Percentiles rank a stretch among this genome's conserved stretches.
Conservation (phyloP, 148 eudicot species). For the Rhododendron henanense region DNA sequence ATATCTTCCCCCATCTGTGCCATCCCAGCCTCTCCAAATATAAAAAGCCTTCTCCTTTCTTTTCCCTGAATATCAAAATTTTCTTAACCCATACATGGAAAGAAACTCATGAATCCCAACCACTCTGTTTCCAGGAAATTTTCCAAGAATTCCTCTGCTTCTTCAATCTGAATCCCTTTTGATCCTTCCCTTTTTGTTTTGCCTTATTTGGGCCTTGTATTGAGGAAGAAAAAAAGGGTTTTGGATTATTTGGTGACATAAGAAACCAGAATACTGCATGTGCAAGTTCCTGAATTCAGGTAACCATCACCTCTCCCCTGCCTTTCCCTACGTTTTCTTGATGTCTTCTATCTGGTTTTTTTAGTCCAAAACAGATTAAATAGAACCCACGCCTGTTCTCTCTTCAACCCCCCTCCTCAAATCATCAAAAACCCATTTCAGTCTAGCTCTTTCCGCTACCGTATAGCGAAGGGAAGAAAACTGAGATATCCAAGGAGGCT, state of each 20-base stretch:
- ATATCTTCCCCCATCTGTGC: background rate
- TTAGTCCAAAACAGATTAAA: background rate
- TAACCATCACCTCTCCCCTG: background rate
- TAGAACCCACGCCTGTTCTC: background rate
- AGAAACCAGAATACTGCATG: background rate
- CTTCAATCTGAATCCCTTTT: background rate
- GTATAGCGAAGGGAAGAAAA: background rate
- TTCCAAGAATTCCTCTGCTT: background rate
- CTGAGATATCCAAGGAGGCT: background rate
- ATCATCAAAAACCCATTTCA: background rate
- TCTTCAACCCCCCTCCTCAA: background rate
- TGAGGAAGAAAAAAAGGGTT: background rate
- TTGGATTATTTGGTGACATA: background rate
- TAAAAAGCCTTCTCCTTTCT: background rate
- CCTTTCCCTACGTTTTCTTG: background rate
- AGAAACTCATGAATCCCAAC: background rate
- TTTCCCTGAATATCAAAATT: background rate
- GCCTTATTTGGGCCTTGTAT: conserved; percentile 7
- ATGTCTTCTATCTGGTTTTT: background rate
- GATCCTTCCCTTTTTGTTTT: background rate
- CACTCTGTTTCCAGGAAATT: background rate
- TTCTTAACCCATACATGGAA: background rate
- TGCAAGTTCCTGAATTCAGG: conserved; percentile 1
- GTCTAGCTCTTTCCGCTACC: background rate
- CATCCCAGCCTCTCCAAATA: background rate